Conservation (phyloP, 139 green algal genomes). For the Gonium pectorale region DNA sequence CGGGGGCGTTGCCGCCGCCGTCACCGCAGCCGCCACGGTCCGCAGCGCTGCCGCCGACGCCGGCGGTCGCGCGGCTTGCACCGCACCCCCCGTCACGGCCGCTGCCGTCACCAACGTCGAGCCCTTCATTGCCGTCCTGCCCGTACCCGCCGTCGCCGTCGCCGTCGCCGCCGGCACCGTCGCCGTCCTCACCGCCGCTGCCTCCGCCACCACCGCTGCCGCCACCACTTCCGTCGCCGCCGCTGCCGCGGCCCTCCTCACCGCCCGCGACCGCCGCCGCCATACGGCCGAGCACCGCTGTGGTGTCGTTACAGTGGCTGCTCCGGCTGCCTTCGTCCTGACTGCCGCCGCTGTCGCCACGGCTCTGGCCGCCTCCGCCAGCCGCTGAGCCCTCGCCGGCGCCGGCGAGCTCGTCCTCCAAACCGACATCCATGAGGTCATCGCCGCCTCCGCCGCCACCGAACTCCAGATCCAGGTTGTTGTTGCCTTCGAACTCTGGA, state of each 20-base stretch:
- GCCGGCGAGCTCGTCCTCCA: not conserved
- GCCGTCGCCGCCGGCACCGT: not conserved
- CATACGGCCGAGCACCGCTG: no score
- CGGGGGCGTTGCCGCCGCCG: no score
- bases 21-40: no score
- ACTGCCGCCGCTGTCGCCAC: not conserved
- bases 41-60: not conserved
- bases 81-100: not conserved
- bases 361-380: not conserved
- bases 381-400: not conserved
- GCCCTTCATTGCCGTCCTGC: not conserved
- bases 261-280: not conserved
- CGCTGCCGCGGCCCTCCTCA: not conserved
- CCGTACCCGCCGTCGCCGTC: not conserved
- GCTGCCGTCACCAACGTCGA: not conserved
- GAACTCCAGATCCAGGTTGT: not conserved
- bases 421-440: not conserved
- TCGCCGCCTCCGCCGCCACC: no score
- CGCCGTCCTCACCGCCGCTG: not conserved
- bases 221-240: not conserved
- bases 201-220: not conserved
- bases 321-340: slow-evolving; percentile 33
- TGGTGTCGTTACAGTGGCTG: slow-evolving; percentile 34
- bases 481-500: not conserved
- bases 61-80: not conserved